Conservation (phyloP, 352 stramenopile species). For the Plasmopara muralis region DNA sequence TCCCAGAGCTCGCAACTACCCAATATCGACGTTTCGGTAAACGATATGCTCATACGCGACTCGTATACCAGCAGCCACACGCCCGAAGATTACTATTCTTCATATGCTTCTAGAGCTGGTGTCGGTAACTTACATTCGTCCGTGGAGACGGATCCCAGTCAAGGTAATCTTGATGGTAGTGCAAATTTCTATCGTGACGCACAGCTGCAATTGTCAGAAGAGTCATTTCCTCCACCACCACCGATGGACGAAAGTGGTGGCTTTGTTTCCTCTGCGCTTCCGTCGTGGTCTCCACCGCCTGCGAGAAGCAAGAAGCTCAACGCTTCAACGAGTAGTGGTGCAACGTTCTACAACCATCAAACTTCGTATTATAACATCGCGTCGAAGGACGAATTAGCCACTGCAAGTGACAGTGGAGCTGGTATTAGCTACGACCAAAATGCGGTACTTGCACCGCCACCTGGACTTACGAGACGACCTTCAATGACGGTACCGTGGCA, state of each 20-base stretch:
- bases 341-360: constrained; percentile 64
- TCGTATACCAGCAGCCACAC: constrained; percentile 53
- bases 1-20: constrained; percentile 47
- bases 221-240: constrained; percentile 68
- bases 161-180: constrained; percentile 17
- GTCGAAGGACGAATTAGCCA: constrained; percentile 42
- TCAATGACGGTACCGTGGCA: constrained; percentile 86
- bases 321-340: constrained; percentile 22
- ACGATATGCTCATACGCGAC: constrained; percentile 48
- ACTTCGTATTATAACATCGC: constrained; percentile 66
- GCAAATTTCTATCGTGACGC: constrained; percentile 21
- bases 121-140: constrained; percentile 45
- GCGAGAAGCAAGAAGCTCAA: constrained; percentile 64
- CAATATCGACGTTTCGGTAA: constrained; percentile 24
- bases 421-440: constrained; percentile 44
- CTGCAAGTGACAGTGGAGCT: constrained; percentile 10
- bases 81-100: constrained; percentile 47
- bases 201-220: constrained; percentile 49
- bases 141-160: constrained; percentile 37
- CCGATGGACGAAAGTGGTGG: constrained; percentile 55
- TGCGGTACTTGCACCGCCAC: constrained; percentile 53
- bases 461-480: constrained; percentile 61
- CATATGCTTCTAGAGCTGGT: constrained; percentile 29
- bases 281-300: constrained; percentile 77
- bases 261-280: constrained; percentile 57